Evolutionary conservation across 257 asterid species (phyloP).

Genomic region (Scutellaria barbata): DNA sequence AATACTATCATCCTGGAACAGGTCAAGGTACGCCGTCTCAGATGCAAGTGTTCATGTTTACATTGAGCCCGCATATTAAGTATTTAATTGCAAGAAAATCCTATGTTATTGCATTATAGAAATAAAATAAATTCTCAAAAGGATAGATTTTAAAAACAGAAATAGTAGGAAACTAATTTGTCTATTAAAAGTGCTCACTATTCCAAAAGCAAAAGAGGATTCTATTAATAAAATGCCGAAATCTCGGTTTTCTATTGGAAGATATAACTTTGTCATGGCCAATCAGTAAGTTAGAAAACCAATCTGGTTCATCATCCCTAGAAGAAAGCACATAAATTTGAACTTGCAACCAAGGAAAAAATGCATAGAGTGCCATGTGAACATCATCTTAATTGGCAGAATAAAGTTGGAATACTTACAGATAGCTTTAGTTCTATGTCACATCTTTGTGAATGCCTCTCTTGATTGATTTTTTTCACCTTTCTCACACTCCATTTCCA

Average conservation of each 20-base stretch:
- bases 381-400: constrained; percentile 27
- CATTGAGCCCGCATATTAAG: constrained; percentile 4
- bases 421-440: constrained; percentile 91
- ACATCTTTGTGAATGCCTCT: constrained; percentile 91
- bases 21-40: neutral
- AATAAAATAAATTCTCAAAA: neutral
- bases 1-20: neutral
- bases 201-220: constrained; percentile 2
- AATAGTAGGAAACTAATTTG: neutral
- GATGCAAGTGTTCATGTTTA: neutral
- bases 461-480: constrained; percentile 82
- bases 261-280: neutral
- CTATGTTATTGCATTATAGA: neutral
- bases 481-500: constrained; percentile 91
- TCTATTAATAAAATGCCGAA: constrained; percentile 2
- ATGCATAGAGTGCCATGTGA: constrained; percentile 19
- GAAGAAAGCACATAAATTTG: constrained; percentile 7
- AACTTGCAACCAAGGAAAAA: constrained; percentile 16
- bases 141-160: neutral
- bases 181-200: neutral
- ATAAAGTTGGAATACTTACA: constrained; percentile 52
- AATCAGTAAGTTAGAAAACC: neutral
- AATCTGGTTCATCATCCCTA: constrained; percentile 2
- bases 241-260: constrained; percentile 2
- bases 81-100: neutral